Conservation (phyloP, 176 grass and related monocot species). For the Oryza coarctata region DNA sequence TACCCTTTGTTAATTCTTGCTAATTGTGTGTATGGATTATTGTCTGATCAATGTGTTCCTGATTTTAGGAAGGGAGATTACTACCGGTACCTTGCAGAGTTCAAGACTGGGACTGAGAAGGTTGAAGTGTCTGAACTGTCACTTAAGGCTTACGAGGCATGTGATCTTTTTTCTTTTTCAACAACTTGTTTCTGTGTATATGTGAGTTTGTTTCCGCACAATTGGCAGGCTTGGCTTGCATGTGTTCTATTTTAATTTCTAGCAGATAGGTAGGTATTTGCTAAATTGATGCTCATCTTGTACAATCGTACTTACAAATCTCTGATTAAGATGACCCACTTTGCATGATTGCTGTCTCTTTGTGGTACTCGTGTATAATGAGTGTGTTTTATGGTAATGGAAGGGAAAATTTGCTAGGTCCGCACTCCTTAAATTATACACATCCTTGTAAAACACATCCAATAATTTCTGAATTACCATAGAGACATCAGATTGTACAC, state of each 20-base stretch:
- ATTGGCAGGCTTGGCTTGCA: not conserved
- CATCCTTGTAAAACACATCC: not conserved
- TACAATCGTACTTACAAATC: not conserved
- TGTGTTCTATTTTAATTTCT: not conserved
- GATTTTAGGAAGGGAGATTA: constrained; percentile 67
- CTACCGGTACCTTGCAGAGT: constrained; percentile 65
- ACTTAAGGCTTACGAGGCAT: constrained; percentile 62
- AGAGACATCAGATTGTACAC: not conserved
- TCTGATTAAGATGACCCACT: not conserved
- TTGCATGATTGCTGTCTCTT: too few species aligned
- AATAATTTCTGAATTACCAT: not conserved
- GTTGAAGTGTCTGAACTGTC: constrained; percentile 51
- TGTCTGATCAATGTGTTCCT: constrained; percentile 17
- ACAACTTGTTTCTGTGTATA: not conserved
- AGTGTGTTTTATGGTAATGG: not conserved
- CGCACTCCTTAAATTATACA: not conserved
- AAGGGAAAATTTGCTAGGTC: constrained; percentile 1
- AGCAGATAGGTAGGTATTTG: not conserved
- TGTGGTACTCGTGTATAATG: not conserved
- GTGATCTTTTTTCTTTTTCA: not conserved
- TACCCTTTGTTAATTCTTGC: not conserved
- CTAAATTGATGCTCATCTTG: not conserved
- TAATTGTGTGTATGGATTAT: not conserved
- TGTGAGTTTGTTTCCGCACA: not conserved
- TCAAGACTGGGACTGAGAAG: constrained; percentile 53